A percentile compares a stretch with the other conserved stretches of the same genome.
These are phyloP conservation scores for Pythium aristosporum DNA, from an alignment of 352 stramenopile species.

Conservation along the genomic window DNA sequence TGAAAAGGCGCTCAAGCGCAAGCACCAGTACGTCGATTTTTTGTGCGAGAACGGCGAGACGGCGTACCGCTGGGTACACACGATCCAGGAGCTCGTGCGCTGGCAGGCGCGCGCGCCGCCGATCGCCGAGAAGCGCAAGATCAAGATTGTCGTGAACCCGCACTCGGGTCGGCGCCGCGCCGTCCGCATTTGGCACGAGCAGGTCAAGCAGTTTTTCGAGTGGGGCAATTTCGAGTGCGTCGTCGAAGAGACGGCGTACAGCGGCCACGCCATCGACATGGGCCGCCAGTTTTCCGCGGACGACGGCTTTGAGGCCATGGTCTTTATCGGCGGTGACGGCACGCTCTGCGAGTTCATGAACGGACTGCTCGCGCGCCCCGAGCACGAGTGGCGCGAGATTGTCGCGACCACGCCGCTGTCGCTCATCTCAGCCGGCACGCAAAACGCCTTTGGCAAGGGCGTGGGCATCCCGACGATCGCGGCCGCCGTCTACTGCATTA, in stretches of 20 bases:
- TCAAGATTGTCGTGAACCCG: constrained; percentile 83
- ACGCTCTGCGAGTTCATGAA: constrained; percentile 87
- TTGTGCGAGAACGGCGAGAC: constrained; percentile 33
- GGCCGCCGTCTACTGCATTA: constrained; percentile 74
- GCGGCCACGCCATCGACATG: constrained; percentile 76
- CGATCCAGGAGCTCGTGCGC: constrained; percentile 79
- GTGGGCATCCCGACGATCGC: constrained; percentile 70
- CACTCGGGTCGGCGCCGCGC: constrained; percentile 73
- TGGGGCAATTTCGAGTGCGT: constrained; percentile 74
- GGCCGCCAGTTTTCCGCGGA: constrained; percentile 66
- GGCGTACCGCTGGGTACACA: constrained; percentile 51
- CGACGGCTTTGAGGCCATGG: constrained; percentile 73
- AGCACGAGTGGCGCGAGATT: constrained; percentile 82
- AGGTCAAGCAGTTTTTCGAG: constrained; percentile 80
- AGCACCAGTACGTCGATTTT: constrained; percentile 54
- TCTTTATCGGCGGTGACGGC: constrained; percentile 78
- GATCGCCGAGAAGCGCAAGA: constrained; percentile 62
- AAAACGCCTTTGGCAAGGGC: constrained; percentile 78
- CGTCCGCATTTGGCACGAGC: constrained; percentile 59
- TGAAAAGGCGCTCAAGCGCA: constrained; percentile 60
- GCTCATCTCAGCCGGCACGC: constrained; percentile 77
- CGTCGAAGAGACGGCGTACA: constrained; percentile 73
- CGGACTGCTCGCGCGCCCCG: constrained; percentile 59
- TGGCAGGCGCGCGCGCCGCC: constrained; percentile 76
- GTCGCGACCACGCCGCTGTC: constrained; percentile 77